Conservation (phyloP, 2,329 filamentous ascomycete species). For the Aspergillus sp. region DNA sequence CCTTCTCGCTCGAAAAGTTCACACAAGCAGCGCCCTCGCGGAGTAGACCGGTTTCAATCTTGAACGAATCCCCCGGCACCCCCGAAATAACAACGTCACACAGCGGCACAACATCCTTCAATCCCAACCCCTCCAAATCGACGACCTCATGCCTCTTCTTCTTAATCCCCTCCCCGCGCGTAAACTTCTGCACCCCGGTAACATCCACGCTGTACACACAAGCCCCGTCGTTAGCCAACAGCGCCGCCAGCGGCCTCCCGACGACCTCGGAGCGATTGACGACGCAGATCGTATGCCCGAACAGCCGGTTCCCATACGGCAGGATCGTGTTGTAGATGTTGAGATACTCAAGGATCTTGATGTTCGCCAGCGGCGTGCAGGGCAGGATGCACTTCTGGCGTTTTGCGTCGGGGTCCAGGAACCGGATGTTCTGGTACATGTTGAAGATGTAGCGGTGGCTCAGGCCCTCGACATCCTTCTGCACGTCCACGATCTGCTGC, state of each 20-base stretch:
- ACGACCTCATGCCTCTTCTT: slow-evolving; percentile 78
- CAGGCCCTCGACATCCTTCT: slow-evolving; percentile 93
- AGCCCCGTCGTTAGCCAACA: slow-evolving; percentile 92
- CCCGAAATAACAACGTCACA: slow-evolving; percentile 94
- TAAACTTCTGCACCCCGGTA: slow-evolving; percentile 85
- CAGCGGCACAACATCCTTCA: slow-evolving; percentile 72
- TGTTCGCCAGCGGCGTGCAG: slow-evolving; percentile 88
- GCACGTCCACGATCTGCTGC: slow-evolving; percentile 81
- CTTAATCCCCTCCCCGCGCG: slow-evolving; percentile 75
- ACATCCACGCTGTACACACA: slow-evolving; percentile 93
- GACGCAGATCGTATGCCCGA: slow-evolving; percentile 88
- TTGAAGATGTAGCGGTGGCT: slow-evolving; percentile 94
- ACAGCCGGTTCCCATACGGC: slow-evolving; percentile 83
- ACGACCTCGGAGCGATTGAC: slow-evolving; percentile 97
- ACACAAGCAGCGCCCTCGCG: slow-evolving; percentile 93
- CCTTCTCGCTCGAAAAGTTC: slow-evolving; percentile 90
- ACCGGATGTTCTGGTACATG: slow-evolving; percentile 98
- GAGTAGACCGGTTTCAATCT: slow-evolving; percentile 74
- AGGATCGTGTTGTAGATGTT: slow-evolving; percentile 95
- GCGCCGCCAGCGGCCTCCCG: slow-evolving; percentile 78
- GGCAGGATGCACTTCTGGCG: slow-evolving; percentile 87
- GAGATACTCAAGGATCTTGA: slow-evolving; percentile 94
- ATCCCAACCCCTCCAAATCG: slow-evolving; percentile 67
- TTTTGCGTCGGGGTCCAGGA: slow-evolving; percentile 58
- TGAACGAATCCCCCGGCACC: slow-evolving; percentile 79